phyloP scores from a whole-genome alignment of 202 grass and related monocot genomes.

The Panicum virgatum region DNA sequence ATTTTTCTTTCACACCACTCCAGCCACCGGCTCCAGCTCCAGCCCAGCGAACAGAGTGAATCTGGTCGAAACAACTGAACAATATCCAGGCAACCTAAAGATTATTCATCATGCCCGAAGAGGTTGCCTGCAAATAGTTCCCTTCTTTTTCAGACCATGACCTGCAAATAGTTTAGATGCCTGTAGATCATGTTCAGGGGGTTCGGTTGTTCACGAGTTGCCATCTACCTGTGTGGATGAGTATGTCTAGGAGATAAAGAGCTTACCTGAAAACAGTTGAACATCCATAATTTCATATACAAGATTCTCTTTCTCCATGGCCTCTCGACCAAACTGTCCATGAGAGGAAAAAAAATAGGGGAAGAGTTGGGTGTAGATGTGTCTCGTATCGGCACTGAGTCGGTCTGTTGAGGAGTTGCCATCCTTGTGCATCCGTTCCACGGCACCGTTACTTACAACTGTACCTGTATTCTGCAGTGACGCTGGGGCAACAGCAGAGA shows the following conservation, averaged over 20 bases:
- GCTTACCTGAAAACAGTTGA: background rate
- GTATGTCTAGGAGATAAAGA: too few species aligned
- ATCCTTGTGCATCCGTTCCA: conserved; percentile 22
- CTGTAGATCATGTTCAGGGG: background rate
- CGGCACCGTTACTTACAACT: conserved; percentile 1
- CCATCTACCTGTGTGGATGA: background rate
- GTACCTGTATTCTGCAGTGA: background rate
- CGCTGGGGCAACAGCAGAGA: background rate
- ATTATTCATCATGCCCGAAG: background rate
- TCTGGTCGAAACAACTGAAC: background rate
- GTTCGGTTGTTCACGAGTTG: conserved; percentile 3
- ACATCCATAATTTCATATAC: background rate
- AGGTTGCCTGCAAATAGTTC: background rate
- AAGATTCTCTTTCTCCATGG: background rate
- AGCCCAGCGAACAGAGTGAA: too few species aligned
- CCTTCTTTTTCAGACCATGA: background rate
- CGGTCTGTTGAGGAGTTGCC: conserved; percentile 26
- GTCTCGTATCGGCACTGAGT: background rate
- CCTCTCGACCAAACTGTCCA: background rate
- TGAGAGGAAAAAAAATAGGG: background rate
- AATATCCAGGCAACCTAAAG: background rate
- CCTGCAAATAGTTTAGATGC: background rate
- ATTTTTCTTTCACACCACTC: too few species aligned
- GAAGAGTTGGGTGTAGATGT: background rate
- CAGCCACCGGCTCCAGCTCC: too few species aligned